Conservation (phyloP, 495 filamentous ascomycete species). For the Xylaria intraflava region DNA sequence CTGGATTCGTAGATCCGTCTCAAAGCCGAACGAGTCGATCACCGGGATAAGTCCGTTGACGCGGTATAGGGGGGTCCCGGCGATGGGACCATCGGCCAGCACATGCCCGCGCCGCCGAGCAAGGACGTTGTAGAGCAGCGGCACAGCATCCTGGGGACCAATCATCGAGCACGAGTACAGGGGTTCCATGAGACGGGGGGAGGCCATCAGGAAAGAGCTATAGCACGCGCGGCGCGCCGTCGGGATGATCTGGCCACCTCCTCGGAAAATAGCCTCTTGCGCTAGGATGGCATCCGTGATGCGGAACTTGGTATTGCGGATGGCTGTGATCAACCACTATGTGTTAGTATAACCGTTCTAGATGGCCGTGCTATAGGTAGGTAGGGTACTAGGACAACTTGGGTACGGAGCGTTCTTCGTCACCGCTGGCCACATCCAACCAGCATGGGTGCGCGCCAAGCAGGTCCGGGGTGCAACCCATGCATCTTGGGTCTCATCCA, state of each 20-base stretch:
- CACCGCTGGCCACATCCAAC: no score
- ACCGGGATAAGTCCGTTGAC: constrained; percentile 89
- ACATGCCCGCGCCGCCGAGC: constrained; percentile 87
- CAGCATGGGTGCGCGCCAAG: no score
- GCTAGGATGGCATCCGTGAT: constrained; percentile 87
- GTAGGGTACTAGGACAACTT: background rate
- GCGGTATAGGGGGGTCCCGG: constrained; percentile 89
- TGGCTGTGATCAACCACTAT: constrained; percentile 50
- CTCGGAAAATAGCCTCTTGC: constrained; percentile 83
- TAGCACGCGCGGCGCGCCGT: constrained; percentile 88
- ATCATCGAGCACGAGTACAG: constrained; percentile 89
- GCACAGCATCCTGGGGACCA: constrained; percentile 83
- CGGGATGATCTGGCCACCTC: constrained; percentile 95
- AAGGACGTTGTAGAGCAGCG: constrained; percentile 83
- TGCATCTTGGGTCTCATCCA: constrained; percentile 1
- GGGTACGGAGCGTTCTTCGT: background rate
- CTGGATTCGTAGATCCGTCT: constrained; percentile 92
- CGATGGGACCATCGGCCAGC: constrained; percentile 84
- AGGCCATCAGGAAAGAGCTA: constrained; percentile 92
- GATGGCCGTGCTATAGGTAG: background rate
- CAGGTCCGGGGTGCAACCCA: background rate
- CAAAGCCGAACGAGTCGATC: constrained; percentile 94
- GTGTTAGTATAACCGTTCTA: constrained; percentile 15
- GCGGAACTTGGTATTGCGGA: constrained; percentile 92
- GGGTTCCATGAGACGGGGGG: constrained; percentile 91